These are phyloP conservation scores for Melastoma candidum DNA, from an alignment of 441 rosid species.

Conservation along the genomic window DNA sequence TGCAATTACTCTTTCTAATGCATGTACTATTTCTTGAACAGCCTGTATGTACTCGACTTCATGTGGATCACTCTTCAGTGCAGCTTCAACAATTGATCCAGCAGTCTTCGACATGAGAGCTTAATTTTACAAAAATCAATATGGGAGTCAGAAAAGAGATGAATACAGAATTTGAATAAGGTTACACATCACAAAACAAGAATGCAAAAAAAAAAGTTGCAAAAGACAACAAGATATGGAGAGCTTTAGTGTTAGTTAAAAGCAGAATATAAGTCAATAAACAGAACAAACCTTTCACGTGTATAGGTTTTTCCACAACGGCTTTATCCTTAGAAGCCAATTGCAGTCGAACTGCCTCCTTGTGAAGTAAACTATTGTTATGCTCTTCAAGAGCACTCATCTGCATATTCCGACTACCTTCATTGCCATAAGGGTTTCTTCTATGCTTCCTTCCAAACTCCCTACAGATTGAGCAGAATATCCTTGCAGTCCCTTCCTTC, in stretches of 20 bases:
- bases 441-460: constrained; percentile 98
- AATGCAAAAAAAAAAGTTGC: too few relatives aligned
- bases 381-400: constrained; percentile 99
- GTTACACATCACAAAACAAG: too few relatives aligned
- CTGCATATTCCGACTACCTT: constrained; percentile 99
- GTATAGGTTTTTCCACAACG: constrained; percentile 75
- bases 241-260: too few relatives aligned
- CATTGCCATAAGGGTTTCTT: constrained; percentile 97
- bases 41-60: constrained; percentile 90
- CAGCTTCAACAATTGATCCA: constrained; percentile 92
- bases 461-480: constrained; percentile 93
- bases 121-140: constrained; percentile 33
- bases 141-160: constrained; percentile 5
- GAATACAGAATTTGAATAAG: not conserved
- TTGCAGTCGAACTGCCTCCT: constrained; percentile 97
- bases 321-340: constrained; percentile 94
- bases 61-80: constrained; percentile 87
- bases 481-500: constrained; percentile 95
- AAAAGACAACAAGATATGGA: too few relatives aligned
- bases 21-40: constrained; percentile 94
- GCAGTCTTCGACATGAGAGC: constrained; percentile 99
- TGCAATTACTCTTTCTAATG: constrained; percentile 95
- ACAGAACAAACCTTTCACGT: constrained; percentile 67
- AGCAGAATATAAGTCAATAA: constrained; percentile 1
- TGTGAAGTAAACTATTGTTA: constrained; percentile 97